Evolutionary conservation across 257 asterid species (phyloP), one percentile per base, ranked within the genome.

Genomic region (Solanum okadae): DNA sequence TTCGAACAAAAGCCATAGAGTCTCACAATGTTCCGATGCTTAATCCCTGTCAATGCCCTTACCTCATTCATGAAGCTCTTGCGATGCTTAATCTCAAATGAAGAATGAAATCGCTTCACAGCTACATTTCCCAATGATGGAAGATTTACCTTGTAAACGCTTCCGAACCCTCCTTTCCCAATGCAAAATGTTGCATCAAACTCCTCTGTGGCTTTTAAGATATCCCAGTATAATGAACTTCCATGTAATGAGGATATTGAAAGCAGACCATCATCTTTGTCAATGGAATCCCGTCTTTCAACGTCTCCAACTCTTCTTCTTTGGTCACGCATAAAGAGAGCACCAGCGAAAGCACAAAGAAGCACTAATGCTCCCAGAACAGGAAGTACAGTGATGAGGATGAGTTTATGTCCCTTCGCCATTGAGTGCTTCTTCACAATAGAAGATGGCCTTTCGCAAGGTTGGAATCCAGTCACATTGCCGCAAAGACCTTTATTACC

Each of bases 51-150:
- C 27, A 83, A 27, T 10, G 29, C 87, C 40, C 35, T 25, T 40
- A 44, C 42, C 31, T 83, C 90, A 11, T 40, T 88, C 23, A 88
- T 31, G n/a, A 88, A 83, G n/a, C 87, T 68, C 18, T 49, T 88
- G 34, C 5, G 71, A 56, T 61, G 77, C 6, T 11, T 68, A 68
- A 7, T n/a, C 16, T 84, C 87, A 84, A 68, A 25, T 25, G 78
- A 82, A 25, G 87, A 81, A 65, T 82, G 83, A 44, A 87, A 22
- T 22, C 29, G 20, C 34, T 87, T 87, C 49, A 82, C 84, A n/a
- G 75, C 87, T 34, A 88, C 56, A 38, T 9, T 20, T 23, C 37
- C 82, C 7, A 42, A 10, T 31, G 84, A 29, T 46, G 84, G 84
- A 35, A 86, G 63, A 0, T 46, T 71, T 23, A 61, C 88, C 82